phyloP scores from a whole-genome alignment of 495 filamentous ascomycete species.

The Penicillium robsamsonii region DNA sequence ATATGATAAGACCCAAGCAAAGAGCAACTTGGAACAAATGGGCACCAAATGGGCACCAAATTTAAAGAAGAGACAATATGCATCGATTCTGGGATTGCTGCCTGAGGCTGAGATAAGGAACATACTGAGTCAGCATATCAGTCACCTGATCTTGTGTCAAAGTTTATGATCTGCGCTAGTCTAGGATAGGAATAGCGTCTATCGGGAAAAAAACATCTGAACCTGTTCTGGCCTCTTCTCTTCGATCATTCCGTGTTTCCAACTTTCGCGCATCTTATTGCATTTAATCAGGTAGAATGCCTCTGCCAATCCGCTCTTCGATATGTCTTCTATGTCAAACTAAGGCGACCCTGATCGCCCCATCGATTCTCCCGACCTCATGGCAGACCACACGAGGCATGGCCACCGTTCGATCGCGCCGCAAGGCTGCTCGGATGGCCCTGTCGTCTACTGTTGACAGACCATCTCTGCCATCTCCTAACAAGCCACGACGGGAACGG shows the following conservation, averaged over 20 bases:
- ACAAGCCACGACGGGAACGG: conserved; percentile 38
- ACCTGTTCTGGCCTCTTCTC: conserved; percentile 26
- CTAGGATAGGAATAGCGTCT: conserved; percentile 22
- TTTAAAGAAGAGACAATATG: background rate
- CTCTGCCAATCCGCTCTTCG: conserved; percentile 32
- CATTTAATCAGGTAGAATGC: conserved; percentile 31
- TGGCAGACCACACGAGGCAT: conserved; percentile 41
- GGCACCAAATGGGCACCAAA: too few relatives aligned
- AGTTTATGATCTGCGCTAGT: conserved; percentile 31
- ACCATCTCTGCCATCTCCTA: conserved; percentile 45
- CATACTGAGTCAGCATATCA: background rate
- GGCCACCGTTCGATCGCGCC: conserved; percentile 39
- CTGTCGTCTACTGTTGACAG: conserved; percentile 72
- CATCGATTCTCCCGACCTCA: conserved; percentile 20
- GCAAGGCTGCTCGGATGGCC: conserved; percentile 68
- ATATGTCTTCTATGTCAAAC: conserved; percentile 44
- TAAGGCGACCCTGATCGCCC: conserved; percentile 22
- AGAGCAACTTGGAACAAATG: background rate
- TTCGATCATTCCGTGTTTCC: background rate
- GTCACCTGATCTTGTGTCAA: conserved; percentile 25
- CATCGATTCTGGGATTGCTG: background rate
- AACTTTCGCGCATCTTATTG: background rate
- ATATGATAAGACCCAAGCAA: too few relatives aligned
- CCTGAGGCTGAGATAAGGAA: background rate
- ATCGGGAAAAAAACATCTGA: conserved; percentile 17